Evolutionary conservation across 2,329 filamentous ascomycete species (phyloP), one percentile per base, ranked within the genome.

Genomic region (Aspergillus hiratsukae): DNA sequence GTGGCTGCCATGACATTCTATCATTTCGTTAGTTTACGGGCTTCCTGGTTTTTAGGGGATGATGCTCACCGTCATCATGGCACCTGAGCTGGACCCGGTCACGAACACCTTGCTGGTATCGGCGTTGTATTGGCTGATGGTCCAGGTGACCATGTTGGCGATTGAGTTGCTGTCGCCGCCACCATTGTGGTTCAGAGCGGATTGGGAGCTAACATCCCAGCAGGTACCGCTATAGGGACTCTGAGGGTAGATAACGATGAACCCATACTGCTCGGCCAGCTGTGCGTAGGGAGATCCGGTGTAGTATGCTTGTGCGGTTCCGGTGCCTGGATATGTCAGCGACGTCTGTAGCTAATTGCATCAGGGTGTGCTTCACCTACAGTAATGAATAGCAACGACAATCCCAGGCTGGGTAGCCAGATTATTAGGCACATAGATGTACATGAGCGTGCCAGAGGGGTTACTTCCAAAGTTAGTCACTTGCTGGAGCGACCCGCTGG

Each of bases 191-290:
- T 66, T 68, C 31, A 75, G 57, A 0, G 60, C 59, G 31, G 61
- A 45, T 17, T 62, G 43, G 1, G 79, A 83, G 4, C 80, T 81
- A 1, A 85, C 81, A 56, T 86, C 83, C 83, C 83, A 86, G 71
- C 83, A 86, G 72, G 74, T 72, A 6, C 75, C 81, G n/a, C 68
- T 68, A 61, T 81, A 78, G 0, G 81, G 80, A 2, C 78, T 79
- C 61, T 78, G 75, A 1, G 82, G 82, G 69, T 83, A 86, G 65
- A 86, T 81, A 58, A 82, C 77, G 54, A 87, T 45, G 19, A 55
- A 55, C 1, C 53, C 53, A 21, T 55, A 51, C 10, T 55, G 6
- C 37, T 83, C 79, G 5, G 83, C 80, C 10, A 83, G 72, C 1
- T 74, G 72, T 21, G 81, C 79, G 67, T 82, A 87, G 11, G 80